Evolutionary conservation across 2,329 filamentous ascomycete species (phyloP).

Genomic region (Ceratocystis albifundus): DNA sequence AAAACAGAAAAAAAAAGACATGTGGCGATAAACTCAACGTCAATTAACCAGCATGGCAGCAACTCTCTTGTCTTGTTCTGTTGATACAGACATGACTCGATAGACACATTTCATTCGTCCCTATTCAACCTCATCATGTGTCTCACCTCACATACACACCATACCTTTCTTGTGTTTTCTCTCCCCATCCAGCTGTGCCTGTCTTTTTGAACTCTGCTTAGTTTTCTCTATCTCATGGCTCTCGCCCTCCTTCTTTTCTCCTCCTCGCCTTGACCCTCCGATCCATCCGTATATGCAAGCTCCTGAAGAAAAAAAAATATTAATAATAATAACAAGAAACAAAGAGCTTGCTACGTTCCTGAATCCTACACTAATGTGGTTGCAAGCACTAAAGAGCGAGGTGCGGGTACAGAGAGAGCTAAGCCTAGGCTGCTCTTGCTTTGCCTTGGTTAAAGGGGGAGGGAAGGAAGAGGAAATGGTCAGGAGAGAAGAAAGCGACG

Average conservation of each 20-base stretch:
- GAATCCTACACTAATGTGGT: not conserved
- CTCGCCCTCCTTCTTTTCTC: not conserved
- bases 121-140: no score
- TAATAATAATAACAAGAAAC: not conserved
- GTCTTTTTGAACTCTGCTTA: not conserved
- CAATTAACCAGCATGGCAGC: not conserved
- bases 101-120: no score
- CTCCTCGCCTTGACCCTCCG: conserved; percentile 1
- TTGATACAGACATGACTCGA: no score
- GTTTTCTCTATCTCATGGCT: not conserved
- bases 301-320: conserved; percentile 6
- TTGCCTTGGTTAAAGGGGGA: not conserved
- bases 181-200: not conserved
- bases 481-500: no score
- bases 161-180: no score
- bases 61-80: no score
- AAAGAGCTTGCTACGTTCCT: conserved; percentile 1
- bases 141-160: no score
- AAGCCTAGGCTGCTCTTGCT: not conserved
- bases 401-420: not conserved
- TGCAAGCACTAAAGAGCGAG: conserved; percentile 5
- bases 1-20: not conserved
- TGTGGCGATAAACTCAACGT: not conserved
- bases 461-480: not conserved
- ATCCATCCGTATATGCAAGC: conserved; percentile 8